Evolutionary conservation across 306 rosid species (phyloP).

Genomic region (Cicer cuneatum): DNA sequence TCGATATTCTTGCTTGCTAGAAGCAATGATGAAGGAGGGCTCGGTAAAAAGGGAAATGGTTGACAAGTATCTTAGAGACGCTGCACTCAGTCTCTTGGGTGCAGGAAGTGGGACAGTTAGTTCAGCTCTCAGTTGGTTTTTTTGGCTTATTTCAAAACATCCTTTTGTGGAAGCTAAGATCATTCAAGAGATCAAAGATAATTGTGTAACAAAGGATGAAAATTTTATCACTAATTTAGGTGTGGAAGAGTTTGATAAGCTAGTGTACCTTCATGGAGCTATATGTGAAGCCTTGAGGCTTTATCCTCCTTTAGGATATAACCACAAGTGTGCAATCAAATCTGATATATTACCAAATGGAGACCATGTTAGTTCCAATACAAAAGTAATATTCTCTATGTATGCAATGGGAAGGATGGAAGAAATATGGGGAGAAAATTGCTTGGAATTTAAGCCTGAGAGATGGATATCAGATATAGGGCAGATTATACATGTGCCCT

Average conservation of each 20-base stretch:
- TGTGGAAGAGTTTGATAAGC: neutral
- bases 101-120: conserved; percentile 16
- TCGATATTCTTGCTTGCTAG: neutral
- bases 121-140: conserved; percentile 18
- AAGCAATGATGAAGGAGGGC: neutral
- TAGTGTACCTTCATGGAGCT: conserved; percentile 32
- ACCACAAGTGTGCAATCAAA: neutral
- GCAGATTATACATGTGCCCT: neutral
- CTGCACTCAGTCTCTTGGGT: neutral
- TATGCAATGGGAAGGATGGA: conserved; percentile 30
- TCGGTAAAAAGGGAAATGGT: neutral
- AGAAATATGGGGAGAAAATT: neutral
- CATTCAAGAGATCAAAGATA: conserved; percentile 21
- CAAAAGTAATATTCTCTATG: neutral
- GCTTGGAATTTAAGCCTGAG: neutral
- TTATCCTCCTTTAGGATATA: neutral
- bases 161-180: conserved; percentile 21
- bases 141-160: conserved; percentile 18
- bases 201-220: neutral
- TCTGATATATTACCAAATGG: conserved; percentile 16
- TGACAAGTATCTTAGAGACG: conserved; percentile 1
- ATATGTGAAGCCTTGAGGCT: conserved; percentile 27
- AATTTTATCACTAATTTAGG: neutral
- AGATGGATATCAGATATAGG: neutral
- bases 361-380: neutral